phyloP scores from a whole-genome alignment of 208 protist genomes.

The Leishmania braziliensis region DNA sequence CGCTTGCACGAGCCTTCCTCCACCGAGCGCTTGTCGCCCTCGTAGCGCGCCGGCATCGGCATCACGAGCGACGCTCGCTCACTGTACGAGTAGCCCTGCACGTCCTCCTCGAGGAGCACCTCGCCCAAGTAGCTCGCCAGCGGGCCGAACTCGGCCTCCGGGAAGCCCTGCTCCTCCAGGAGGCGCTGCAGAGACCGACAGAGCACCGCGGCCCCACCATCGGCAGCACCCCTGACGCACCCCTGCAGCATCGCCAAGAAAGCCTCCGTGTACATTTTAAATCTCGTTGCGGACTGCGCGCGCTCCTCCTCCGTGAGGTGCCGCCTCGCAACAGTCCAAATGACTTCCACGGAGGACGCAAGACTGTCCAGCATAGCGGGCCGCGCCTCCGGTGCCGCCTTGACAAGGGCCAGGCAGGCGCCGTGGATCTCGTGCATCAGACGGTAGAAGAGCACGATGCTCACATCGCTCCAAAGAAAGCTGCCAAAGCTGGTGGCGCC shows the following conservation, averaged over 20 bases:
- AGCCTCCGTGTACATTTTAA: conserved; percentile 2
- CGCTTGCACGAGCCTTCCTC: conserved; percentile 60
- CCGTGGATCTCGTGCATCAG: conserved; percentile 37
- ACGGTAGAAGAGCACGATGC: conserved; percentile 59
- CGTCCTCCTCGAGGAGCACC: conserved; percentile 40
- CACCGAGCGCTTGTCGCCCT: conserved; percentile 67
- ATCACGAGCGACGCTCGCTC: conserved; percentile 44
- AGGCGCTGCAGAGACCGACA: conserved; percentile 44
- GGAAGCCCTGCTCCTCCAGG: conserved; percentile 74
- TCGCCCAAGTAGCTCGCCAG: conserved; percentile 36
- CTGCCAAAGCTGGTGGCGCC: conserved; percentile 39
- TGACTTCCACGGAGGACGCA: conserved; percentile 7
- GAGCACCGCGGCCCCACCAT: conserved; percentile 8
- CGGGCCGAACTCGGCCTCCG: conserved; percentile 55
- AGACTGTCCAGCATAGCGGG: not conserved
- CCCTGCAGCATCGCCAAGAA: conserved; percentile 7
- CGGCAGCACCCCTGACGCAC: conserved; percentile 7
- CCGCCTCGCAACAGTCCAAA: conserved; percentile 27
- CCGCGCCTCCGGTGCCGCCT: not conserved
- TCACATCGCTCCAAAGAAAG: conserved; percentile 76
- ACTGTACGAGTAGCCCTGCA: conserved; percentile 78
- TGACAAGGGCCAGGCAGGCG: conserved; percentile 13
- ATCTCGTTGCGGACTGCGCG: not conserved
- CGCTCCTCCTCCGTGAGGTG: conserved; percentile 24
- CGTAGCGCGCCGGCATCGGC: conserved; percentile 61